Conservation (phyloP, 768 basidiomycete genomes). For the Serendipita sp. region DNA sequence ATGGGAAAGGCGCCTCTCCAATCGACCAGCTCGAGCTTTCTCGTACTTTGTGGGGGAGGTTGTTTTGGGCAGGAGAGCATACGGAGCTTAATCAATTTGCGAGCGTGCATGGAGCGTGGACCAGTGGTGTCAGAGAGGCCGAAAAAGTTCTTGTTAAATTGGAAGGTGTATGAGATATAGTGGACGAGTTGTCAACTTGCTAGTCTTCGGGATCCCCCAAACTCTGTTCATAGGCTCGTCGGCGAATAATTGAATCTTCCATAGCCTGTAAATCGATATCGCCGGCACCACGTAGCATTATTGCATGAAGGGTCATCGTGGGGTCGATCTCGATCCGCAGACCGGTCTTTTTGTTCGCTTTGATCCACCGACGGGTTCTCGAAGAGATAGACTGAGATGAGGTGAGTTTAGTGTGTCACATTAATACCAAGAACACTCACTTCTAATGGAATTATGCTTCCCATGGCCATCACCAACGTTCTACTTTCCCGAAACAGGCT, state of each 20-base stretch:
- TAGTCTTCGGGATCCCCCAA: background rate
- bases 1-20: constrained; percentile 15
- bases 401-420: background rate
- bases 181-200: background rate
- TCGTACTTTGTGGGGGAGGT: constrained; percentile 19
- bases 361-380: too few relatives aligned
- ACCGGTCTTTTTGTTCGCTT: background rate
- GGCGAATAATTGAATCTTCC: background rate
- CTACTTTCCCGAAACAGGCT: background rate
- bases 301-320: background rate
- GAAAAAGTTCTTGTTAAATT: background rate
- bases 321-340: background rate
- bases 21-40: constrained; percentile 22
- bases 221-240: background rate
- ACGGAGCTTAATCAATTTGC: constrained; percentile 25
- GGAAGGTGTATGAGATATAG: background rate
- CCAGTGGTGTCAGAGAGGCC: constrained; percentile 23
- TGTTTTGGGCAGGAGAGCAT: constrained; percentile 27
- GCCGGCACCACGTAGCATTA: background rate
- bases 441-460: background rate
- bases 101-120: constrained; percentile 21
- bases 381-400: too few relatives aligned
- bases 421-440: background rate
- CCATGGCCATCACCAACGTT: background rate
- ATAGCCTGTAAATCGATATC: background rate